Percentiles rank a stretch among this genome's conserved stretches.
Conservation (phyloP, 495 filamentous ascomycete genomes). For the Penicillium samsonianum region DNA sequence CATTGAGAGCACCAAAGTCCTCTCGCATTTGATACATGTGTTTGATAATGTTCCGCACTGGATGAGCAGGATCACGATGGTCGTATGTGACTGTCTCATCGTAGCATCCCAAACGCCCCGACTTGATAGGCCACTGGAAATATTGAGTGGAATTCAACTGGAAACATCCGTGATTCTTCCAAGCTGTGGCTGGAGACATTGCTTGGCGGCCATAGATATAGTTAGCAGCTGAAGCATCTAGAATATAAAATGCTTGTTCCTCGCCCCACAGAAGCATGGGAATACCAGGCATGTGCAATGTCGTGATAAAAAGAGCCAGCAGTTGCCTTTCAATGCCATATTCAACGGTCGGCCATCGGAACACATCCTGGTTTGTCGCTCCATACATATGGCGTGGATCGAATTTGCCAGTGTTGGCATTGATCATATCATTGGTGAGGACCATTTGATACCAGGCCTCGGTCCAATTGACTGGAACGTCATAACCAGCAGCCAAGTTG, state of each 20-base stretch:
- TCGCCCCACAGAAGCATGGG: constrained; percentile 69
- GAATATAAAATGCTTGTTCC: constrained; percentile 67
- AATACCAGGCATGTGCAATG: constrained; percentile 65
- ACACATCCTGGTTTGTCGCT: constrained; percentile 72
- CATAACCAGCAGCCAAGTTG: constrained; percentile 59
- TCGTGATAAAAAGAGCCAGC: constrained; percentile 64
- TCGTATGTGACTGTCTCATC: constrained; percentile 61
- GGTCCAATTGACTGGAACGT: constrained; percentile 62
- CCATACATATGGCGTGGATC: constrained; percentile 74
- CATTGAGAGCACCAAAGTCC: constrained; percentile 60
- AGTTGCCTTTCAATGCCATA: constrained; percentile 63
- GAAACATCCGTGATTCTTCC: constrained; percentile 72
- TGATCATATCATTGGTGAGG: constrained; percentile 64
- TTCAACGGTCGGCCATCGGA: constrained; percentile 70
- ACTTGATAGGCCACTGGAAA: constrained; percentile 58
- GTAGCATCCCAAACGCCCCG: constrained; percentile 57
- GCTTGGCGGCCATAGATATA: constrained; percentile 72
- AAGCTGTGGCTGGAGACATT: constrained; percentile 66
- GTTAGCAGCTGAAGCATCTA: constrained; percentile 67
- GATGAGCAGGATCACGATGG: constrained; percentile 70
- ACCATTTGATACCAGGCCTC: constrained; percentile 63
- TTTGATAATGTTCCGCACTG: constrained; percentile 66
- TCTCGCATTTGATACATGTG: constrained; percentile 65
- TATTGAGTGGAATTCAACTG: constrained; percentile 56
- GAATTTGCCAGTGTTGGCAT: constrained; percentile 65